Conservation (phyloP, 257 asterid species). For the Rauvolfia tetraphylla region DNA sequence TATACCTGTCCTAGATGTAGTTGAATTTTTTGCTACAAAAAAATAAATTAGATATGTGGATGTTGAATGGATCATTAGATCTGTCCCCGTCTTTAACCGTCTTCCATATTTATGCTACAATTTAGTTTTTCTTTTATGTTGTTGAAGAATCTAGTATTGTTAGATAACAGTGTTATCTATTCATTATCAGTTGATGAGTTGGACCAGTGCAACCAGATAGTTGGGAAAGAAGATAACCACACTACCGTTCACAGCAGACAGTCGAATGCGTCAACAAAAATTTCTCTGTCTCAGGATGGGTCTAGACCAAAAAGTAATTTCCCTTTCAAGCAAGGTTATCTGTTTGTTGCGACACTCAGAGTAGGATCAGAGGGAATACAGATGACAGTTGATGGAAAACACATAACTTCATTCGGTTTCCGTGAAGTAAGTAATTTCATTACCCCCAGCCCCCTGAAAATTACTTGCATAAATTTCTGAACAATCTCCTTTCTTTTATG, state of each 20-base stretch:
- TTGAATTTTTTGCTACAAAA: not conserved
- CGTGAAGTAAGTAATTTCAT: slow-evolving; percentile 67
- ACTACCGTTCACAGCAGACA: slow-evolving; percentile 33
- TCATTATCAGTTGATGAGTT: slow-evolving; percentile 77
- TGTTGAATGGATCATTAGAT: not conserved
- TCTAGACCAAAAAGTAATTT: slow-evolving; percentile 56
- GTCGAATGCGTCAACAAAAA: slow-evolving; percentile 39
- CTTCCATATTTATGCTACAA: not conserved
- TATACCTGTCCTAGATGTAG: not conserved
- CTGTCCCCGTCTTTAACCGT: not conserved
- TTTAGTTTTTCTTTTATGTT: not conserved
- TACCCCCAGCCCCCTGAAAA: not conserved
- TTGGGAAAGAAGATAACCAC: slow-evolving; percentile 68
- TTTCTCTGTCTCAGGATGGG: slow-evolving; percentile 52
- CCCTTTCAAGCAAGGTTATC: slow-evolving; percentile 84
- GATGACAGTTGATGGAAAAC: slow-evolving; percentile 97
- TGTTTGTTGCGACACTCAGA: slow-evolving; percentile 85
- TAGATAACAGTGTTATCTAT: slow-evolving; percentile 21
- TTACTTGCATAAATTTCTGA: not conserved
- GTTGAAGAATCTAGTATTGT: not conserved
- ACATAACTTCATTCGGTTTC: slow-evolving; percentile 82
- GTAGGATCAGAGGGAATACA: slow-evolving; percentile 96
- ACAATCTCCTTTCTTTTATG: slow-evolving; percentile 11
- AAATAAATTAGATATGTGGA: not conserved
- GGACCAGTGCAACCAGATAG: slow-evolving; percentile 72